These are phyloP conservation scores for Nothophytophthora sp. DNA, from an alignment of 352 stramenopile genomes.

Conservation along the genomic window DNA sequence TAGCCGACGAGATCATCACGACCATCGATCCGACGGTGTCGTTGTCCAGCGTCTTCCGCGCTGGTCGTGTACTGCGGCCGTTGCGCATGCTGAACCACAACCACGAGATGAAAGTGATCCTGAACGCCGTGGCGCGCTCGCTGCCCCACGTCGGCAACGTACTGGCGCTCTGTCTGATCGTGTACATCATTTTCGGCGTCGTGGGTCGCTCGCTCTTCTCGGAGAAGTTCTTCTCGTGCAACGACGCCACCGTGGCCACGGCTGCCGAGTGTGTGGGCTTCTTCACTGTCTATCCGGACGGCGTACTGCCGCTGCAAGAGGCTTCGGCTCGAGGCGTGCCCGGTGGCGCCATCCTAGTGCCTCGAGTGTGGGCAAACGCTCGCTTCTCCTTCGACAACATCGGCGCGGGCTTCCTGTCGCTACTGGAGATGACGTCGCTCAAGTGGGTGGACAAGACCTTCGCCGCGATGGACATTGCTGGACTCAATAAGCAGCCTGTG, in stretches of 20 bases:
- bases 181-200: slow-evolving; percentile 80
- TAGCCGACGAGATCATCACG: slow-evolving; percentile 61
- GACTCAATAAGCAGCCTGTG: slow-evolving; percentile 43
- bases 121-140: slow-evolving; percentile 67
- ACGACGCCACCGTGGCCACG: slow-evolving; percentile 41
- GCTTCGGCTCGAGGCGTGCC: slow-evolving; percentile 33
- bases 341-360: slow-evolving; percentile 45
- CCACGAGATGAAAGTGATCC: slow-evolving; percentile 75
- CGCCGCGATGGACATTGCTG: slow-evolving; percentile 72
- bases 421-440: slow-evolving; percentile 81
- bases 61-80: slow-evolving; percentile 61
- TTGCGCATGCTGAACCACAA: slow-evolving; percentile 79
- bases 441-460: slow-evolving; percentile 85
- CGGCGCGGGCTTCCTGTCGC: slow-evolving; percentile 55
- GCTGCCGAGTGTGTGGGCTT: slow-evolving; percentile 59
- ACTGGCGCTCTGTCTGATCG: slow-evolving; percentile 66
- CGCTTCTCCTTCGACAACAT: slow-evolving; percentile 85
- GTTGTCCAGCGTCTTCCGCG: slow-evolving; percentile 61
- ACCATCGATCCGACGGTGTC: slow-evolving; percentile 40
- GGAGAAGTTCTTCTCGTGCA: slow-evolving; percentile 67
- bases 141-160: slow-evolving; percentile 77
- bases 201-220: slow-evolving; percentile 71
- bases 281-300: slow-evolving; percentile 48
- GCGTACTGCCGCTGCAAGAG: slow-evolving; percentile 51
- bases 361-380: slow-evolving; percentile 66